Percentiles rank a stretch among this genome's conserved stretches.
phyloP scores from a whole-genome alignment of 2,329 filamentous ascomycete species.

The Pseudogymnoascus sp. region DNA sequence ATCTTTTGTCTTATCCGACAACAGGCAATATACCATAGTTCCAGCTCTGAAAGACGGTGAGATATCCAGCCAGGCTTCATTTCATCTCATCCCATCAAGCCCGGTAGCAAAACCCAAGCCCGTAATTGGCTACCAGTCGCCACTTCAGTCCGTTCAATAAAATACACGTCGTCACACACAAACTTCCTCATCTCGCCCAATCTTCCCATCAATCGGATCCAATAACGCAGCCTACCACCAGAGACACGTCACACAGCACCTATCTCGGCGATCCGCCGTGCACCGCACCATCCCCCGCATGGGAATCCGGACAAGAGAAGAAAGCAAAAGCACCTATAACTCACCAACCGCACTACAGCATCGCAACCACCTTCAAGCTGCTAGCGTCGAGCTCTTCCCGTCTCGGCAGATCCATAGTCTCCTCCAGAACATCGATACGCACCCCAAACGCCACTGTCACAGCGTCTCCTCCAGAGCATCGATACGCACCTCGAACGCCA shows the following conservation, averaged over 20 bases:
- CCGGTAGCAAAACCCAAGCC: background rate
- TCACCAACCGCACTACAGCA: background rate
- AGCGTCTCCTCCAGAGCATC: background rate
- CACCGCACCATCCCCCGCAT: background rate
- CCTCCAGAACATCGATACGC: background rate
- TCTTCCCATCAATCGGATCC: background rate
- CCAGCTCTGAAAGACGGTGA: background rate
- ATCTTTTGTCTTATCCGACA: background rate
- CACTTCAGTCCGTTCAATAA: background rate
- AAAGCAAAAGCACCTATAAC: background rate
- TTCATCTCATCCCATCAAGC: background rate
- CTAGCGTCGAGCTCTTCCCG: background rate
- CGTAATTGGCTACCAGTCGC: background rate
- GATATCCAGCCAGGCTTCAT: background rate
- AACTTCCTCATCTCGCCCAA: background rate
- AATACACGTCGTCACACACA: constrained; percentile 2
- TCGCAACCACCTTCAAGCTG: background rate
- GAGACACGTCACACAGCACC: background rate
- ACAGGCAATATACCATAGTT: background rate
- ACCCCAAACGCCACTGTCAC: background rate
- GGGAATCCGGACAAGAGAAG: background rate
- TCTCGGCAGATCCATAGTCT: background rate
- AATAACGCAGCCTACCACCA: background rate
- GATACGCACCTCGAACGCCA: background rate
- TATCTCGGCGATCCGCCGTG: background rate